Evolutionary conservation across 2,329 filamentous ascomycete genomes (phyloP).

Genomic region (Pestalotiopsis sp.): DNA sequence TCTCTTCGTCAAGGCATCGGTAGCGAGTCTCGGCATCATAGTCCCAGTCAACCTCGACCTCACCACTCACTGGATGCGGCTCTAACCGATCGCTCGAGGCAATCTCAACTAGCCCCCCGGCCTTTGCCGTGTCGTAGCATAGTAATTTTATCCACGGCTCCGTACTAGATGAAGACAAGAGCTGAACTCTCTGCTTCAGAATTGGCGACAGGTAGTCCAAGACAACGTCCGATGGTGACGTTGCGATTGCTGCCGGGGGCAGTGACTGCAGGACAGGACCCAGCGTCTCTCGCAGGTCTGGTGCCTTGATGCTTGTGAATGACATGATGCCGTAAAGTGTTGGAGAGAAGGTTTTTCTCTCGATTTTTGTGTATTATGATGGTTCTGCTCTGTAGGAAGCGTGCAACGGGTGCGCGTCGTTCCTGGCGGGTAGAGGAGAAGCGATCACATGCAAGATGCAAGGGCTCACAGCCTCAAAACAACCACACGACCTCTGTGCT

Average conservation of each 20-base stretch:
- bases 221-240: slow-evolving; percentile 56
- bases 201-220: slow-evolving; percentile 66
- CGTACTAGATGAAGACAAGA: slow-evolving; percentile 59
- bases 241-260: slow-evolving; percentile 59
- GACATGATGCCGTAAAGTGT: slow-evolving; percentile 13
- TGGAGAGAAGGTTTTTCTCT: not conserved
- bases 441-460: not conserved
- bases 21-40: slow-evolving; percentile 65
- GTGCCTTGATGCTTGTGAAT: slow-evolving; percentile 37
- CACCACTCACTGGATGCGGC: slow-evolving; percentile 79
- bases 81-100: slow-evolving; percentile 67
- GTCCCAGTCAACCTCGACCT: slow-evolving; percentile 74
- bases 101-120: slow-evolving; percentile 60
- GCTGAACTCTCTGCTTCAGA: slow-evolving; percentile 64
- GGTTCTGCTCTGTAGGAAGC: not conserved
- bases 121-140: slow-evolving; percentile 64
- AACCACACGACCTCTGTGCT: not conserved
- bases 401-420: not conserved
- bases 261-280: slow-evolving; percentile 61
- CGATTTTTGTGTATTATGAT: not conserved
- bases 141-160: slow-evolving; percentile 75
- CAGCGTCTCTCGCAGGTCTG: slow-evolving; percentile 50
- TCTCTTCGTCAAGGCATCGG: slow-evolving; percentile 73
- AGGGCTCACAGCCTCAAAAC: not conserved
- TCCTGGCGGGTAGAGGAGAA: not conserved